phyloP scores from a whole-genome alignment of 108 stramenopile species.

The Cylindrotheca closterium region DNA sequence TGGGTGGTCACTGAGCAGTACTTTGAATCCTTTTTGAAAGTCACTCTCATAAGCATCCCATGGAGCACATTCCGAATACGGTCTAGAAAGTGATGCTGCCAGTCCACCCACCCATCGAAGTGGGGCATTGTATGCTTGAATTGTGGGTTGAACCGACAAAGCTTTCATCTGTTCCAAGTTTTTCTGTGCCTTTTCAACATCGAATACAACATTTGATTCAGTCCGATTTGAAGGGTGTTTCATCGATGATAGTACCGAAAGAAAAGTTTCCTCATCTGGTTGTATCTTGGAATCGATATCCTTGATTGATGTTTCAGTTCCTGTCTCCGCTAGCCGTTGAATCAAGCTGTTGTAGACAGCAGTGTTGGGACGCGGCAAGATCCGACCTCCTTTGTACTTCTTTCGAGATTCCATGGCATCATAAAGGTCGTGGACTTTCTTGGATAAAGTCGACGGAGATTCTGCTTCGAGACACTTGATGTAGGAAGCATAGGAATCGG shows the following conservation, averaged over 20 bases:
- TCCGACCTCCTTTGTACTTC: slow-evolving; percentile 12
- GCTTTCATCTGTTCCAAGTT: slow-evolving; percentile 46
- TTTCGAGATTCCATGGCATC: slow-evolving; percentile 46
- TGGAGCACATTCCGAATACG: slow-evolving; percentile 26
- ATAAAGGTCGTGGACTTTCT: slow-evolving; percentile 44
- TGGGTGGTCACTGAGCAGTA: slow-evolving; percentile 14
- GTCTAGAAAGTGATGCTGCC: slow-evolving; percentile 7
- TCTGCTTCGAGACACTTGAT: slow-evolving; percentile 54
- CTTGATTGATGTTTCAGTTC: slow-evolving; percentile 23
- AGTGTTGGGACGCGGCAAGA: slow-evolving; percentile 55
- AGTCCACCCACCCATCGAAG: slow-evolving; percentile 49
- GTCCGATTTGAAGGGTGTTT: slow-evolving; percentile 22
- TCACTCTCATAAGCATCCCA: slow-evolving; percentile 44
- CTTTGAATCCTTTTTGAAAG: slow-evolving; percentile 43
- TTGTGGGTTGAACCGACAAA: slow-evolving; percentile 35
- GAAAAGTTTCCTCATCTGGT: slow-evolving; percentile 33
- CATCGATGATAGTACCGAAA: slow-evolving; percentile 38
- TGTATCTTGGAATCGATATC: slow-evolving; percentile 29
- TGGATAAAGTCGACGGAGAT: slow-evolving; percentile 27
- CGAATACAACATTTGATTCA: slow-evolving; percentile 35
- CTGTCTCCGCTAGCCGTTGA: slow-evolving; percentile 48
- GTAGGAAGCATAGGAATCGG: slow-evolving; percentile 60
- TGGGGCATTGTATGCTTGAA: slow-evolving; percentile 64
- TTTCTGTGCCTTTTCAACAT: slow-evolving; percentile 37
- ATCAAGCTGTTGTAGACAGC: slow-evolving; percentile 59